Conservation (phyloP, 495 filamentous ascomycete genomes). For the Tuber melanosporum region DNA sequence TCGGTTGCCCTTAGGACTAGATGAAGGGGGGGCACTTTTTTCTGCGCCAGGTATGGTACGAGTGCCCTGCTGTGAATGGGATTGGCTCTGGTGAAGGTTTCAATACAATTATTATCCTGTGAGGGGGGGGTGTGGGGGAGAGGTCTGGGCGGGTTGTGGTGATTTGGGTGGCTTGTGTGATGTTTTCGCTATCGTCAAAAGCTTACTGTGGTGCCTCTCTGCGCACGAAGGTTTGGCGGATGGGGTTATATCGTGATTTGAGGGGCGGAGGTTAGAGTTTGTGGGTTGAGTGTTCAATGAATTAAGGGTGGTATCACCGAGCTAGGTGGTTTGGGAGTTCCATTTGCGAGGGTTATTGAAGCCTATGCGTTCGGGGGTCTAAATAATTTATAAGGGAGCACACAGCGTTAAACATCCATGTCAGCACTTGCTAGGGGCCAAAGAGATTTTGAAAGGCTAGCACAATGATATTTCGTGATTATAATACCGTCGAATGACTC, state of each 20-base stretch:
- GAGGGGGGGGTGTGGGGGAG: no score
- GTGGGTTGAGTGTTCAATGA: neutral
- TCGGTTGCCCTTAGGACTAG: no score
- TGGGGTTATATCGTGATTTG: neutral
- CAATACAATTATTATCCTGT: no score
- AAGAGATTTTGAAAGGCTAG: neutral
- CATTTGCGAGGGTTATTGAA: no score
- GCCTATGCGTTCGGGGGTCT: no score
- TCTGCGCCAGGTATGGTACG: no score
- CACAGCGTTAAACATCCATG: neutral
- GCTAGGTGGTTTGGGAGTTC: no score
- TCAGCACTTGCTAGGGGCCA: neutral
- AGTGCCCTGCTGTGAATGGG: no score
- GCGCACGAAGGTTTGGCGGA: neutral
- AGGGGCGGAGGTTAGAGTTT: neutral
- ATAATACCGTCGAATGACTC: neutral
- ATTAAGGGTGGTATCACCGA: neutral
- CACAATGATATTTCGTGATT: neutral
- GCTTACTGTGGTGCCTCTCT: neutral
- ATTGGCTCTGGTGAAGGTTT: no score
- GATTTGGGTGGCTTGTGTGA: neutral
- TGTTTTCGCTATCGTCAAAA: neutral
- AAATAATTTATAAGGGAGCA: neutral
- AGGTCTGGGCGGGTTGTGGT: neutral
- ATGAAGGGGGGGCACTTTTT: no score